Evolutionary conservation across 352 stramenopile species (phyloP).

Genomic region (Elongisporangium senticosum): DNA sequence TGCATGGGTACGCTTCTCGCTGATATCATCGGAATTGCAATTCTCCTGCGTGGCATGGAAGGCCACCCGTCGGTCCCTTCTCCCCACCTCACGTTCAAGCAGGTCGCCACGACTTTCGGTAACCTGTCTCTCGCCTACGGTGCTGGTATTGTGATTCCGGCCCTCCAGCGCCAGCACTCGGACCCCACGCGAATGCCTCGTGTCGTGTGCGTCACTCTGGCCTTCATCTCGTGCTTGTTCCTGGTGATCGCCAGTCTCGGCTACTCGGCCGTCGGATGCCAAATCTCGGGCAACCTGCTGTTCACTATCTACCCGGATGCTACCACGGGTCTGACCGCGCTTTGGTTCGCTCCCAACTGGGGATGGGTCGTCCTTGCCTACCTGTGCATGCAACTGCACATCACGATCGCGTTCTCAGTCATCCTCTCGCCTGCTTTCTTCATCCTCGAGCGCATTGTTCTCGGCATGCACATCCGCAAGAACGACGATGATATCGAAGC

Average conservation of each 20-base stretch:
- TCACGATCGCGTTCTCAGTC: constrained; percentile 19
- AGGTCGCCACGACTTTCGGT: constrained; percentile 23
- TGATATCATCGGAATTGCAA: constrained; percentile 37
- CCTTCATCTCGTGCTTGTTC: constrained; percentile 37
- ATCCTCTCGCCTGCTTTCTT: constrained; percentile 28
- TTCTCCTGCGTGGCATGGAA: constrained; percentile 36
- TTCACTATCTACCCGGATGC: constrained; percentile 29
- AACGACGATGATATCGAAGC: constrained; percentile 14
- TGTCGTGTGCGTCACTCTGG: constrained; percentile 34
- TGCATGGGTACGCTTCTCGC: constrained; percentile 50
- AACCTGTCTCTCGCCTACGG: constrained; percentile 27
- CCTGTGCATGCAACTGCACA: constrained; percentile 18
- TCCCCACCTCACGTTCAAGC: constrained; percentile 22
- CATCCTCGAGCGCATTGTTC: constrained; percentile 26
- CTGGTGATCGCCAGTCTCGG: constrained; percentile 24
- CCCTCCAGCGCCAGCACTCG: constrained; percentile 30
- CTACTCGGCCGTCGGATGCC: constrained; percentile 30
- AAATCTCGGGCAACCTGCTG: constrained; percentile 47
- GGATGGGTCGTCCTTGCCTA: constrained; percentile 19
- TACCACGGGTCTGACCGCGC: constrained; percentile 6
- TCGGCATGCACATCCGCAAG: constrained; percentile 27
- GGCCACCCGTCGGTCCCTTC: constrained; percentile 14
- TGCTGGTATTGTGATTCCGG: constrained; percentile 30
- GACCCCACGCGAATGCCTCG: constrained; percentile 42
- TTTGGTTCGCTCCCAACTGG: constrained; percentile 23